These are phyloP conservation scores for Pseudognaphalium luteoalbum DNA, from an alignment of 129 eudicot genomes.

Conservation along the genomic window DNA sequence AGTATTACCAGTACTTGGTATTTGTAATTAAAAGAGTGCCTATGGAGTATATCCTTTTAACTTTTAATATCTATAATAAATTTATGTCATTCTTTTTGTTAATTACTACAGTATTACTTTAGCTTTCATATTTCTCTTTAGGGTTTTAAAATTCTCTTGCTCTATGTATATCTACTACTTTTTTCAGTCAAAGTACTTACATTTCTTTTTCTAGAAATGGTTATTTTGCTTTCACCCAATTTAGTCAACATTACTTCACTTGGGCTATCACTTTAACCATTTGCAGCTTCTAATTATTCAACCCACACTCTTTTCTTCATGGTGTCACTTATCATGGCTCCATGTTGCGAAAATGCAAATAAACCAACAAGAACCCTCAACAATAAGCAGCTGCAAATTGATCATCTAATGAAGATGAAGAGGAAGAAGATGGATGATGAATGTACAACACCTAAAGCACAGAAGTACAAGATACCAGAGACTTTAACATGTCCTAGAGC, in stretches of 20 bases:
- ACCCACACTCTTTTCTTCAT: not conserved
- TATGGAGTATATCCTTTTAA: too few species aligned
- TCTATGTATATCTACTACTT: not conserved
- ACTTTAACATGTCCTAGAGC: slow-evolving; percentile 65
- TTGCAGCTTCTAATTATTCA: not conserved
- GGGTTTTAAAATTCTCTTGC: not conserved
- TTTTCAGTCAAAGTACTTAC: not conserved
- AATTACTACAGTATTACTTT: not conserved
- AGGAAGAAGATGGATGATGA: slow-evolving; percentile 26
- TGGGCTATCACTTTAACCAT: slow-evolving; percentile 19
- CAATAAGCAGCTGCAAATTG: slow-evolving; percentile 17
- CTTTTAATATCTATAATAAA: not conserved
- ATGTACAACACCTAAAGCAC: slow-evolving; percentile 66
- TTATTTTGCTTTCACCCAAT: slow-evolving; percentile 13
- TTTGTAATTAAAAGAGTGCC: too few species aligned
- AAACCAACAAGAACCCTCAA: slow-evolving; percentile 33
- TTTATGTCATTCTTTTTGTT: not conserved
- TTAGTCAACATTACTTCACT: slow-evolving; percentile 10
- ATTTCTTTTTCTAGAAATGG: slow-evolving; percentile 14
- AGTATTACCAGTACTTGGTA: too few species aligned
- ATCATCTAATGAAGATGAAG: not conserved
- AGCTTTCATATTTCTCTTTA: not conserved
- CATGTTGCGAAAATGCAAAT: slow-evolving; percentile 36
- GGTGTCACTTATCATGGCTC: slow-evolving; percentile 37
- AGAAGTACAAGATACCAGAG: slow-evolving; percentile 55